Base-by-base conservation (phyloP, 1,284 basidiomycete genomes). In the Tilletia setariae region DNA sequence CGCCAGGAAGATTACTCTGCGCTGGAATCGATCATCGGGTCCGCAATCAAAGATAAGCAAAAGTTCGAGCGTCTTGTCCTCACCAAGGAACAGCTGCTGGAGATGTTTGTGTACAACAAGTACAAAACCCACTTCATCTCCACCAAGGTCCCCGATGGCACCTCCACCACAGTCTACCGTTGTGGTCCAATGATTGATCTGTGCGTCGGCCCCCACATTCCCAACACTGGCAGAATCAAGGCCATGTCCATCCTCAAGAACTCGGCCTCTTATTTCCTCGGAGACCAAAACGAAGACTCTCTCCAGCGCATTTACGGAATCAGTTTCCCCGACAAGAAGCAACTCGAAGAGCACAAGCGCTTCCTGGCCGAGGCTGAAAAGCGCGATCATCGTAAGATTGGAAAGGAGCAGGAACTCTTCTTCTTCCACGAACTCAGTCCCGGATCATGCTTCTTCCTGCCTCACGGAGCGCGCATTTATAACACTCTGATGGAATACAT, bases 61-160 rank as follows among this genome's bases (percentile, higher is more conserved):
- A 91, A 90, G 83, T 99, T 99, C 76, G 94, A 98, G 84, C 90
- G 96, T 62, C 86, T 98, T 30, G 89, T 94, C 44, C 89, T 98
- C 62, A 89, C 93, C 40, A 99, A 98, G 84, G 92, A 97, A 84
- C 90, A 90, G 49, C 87, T 99, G 6, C 86, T 98, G 64, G 90
- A 98, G 85, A 98, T 99, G 95, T 99, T 99, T 85, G 86, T 87
- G 93, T 99, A 98, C 86, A 99, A 98, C 87, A 96, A 94, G 84
- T 99, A 97, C 87, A 99, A 99, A 86, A 89, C 90, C 80, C 90
- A 98, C 83, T 89, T 98, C 82, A 98, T 99, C 81, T 89, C 95
- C 82, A 88, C 89, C 75, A 98, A 98, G 85, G 91, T 99, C 68
- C 91, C 94, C 8, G 95, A 99, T 83, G 95, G 95, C 73, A 92